Base-by-base conservation (phyloP, 306 rosid species). In the Argentina anserina region DNA sequence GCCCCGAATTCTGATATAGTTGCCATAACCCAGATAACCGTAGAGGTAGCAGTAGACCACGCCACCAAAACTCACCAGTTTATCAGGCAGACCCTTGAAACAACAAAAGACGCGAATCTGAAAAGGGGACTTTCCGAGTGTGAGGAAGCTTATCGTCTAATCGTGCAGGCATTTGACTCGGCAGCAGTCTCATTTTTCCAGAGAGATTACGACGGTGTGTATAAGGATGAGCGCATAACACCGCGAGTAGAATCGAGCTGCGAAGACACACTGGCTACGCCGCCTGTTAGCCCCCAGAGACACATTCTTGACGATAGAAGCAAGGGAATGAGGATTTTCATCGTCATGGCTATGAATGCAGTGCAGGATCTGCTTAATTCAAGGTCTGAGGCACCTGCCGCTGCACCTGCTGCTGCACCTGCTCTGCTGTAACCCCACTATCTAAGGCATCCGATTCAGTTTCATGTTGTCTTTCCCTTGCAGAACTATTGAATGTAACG, bases 211-310 rank as follows among this genome's bases (percentile, higher is more conserved):
- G 34, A 12, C 6, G 39, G 56, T 20, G 71, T 72, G 66, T 2
- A 52, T 43, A 65, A 1, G 1, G 20, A n/a, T 0, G 75, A 82
- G 67, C 12, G 20, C 3, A 42, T 3, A 1, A 59, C 79, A 0
- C 77, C 86, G 0, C 64, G 73, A 63, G 74, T 74, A 17, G 74
- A 72, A 37, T 79, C 45, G 0, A 74, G 75, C 55, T 82, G 83
- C 23, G 42, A 34, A 34, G 31, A 14, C 0, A 18, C 73, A 14
- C 43, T 69, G 11, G 0, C 28, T 15, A 18, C 72, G 4, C 42
- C 28, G 5, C 72, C 72, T 2, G 14, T 43, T 15, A 50, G 25
- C n/a, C 18, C 10, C 14, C 8, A 25, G 14, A 15, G 3, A 4
- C 62, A 53, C 52, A 76, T 77, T 3, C 21, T 73, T 5, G 2